Base-by-base conservation (phyloP, 208 protist genomes). In the Trypanosoma lewisi region DNA sequence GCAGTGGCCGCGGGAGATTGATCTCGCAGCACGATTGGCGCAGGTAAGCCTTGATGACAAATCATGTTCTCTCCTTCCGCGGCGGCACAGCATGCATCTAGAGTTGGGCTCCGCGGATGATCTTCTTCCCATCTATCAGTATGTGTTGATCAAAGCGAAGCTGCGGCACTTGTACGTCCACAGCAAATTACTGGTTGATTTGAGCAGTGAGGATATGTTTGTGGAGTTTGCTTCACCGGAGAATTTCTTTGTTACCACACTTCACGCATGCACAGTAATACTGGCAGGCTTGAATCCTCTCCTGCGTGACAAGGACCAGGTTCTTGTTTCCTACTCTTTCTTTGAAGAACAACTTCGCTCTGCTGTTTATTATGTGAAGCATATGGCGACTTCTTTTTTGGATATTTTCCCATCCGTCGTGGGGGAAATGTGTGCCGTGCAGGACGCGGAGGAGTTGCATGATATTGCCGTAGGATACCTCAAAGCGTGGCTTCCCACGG, bases 111-210 rank as follows among this genome's bases (percentile, higher is more conserved):
- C 85, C 9, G 80, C 86, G 0, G 89, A 95, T 71, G 89, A 95
- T 51, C 75, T 95, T 49, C 67, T 95, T 45, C 89, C 89, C 30
- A 95, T 95, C 53, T 78, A 95, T 52, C 83, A 91, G 62, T 95
- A 91, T 71, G 80, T 93, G 4, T 72, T 95, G 12, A 82, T 80
- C 31, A 82, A 86, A 39, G 76, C 80, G 33, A 71, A 52, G 39
- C 60, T 85, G 44, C 39, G 31, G 0, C 58, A 79, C 50, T 61
- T 92, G 37, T 88, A 82, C 65, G 80, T 83, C 19, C 78, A 87
- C 28, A 75, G 77, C 27, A 82, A 74, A 44, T 47, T 95, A 37
- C 73, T 95, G 25, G 75, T 73, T 4, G 89, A 95, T 70, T 79
- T 91, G 19, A 75, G 78, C 11, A 71, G 53, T 23, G 75, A 87